These are phyloP conservation scores for Annulohypoxylon bovei DNA, from an alignment of 495 filamentous ascomycete genomes.

Conservation along the genomic window DNA sequence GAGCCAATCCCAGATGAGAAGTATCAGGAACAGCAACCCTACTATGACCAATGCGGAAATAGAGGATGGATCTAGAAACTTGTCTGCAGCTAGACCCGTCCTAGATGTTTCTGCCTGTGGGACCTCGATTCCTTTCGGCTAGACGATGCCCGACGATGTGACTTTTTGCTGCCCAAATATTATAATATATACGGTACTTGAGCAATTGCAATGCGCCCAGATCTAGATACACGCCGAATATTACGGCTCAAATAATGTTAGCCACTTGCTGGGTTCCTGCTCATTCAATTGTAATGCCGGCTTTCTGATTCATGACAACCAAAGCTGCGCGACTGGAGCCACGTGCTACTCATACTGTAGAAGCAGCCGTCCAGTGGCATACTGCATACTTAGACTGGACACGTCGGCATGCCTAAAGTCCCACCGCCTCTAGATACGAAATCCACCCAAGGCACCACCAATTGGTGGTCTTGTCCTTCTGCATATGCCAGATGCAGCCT, in stretches of 20 bases:
- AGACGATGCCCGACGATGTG: constrained; percentile 39
- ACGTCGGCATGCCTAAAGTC: constrained; percentile 44
- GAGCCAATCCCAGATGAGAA: constrained; percentile 32
- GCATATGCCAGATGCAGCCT: constrained; percentile 28
- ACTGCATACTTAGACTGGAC: constrained; percentile 31
- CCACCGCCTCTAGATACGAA: constrained; percentile 41
- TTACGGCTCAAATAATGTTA: constrained; percentile 24
- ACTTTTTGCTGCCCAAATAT: constrained; percentile 42
- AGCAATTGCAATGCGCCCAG: constrained; percentile 29
- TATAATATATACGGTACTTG: constrained; percentile 29
- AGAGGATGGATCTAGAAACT: constrained; percentile 30
- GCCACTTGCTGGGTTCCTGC: constrained; percentile 29
- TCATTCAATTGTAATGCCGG: constrained; percentile 30
- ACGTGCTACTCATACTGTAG: constrained; percentile 46
- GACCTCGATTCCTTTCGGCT: constrained; percentile 25
- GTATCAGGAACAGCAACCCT: constrained; percentile 31
- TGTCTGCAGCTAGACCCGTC: constrained; percentile 37
- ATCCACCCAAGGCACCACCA: constrained; percentile 34
- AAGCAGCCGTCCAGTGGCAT: constrained; percentile 28
- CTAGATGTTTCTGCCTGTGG: constrained; percentile 32
- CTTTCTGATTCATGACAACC: constrained; percentile 27
- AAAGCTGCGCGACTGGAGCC: constrained; percentile 41
- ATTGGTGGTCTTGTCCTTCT: constrained; percentile 30
- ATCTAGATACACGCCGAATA: constrained; percentile 29
- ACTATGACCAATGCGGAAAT: constrained; percentile 30